Evolutionary conservation across 345 rosid genomes (phyloP), one percentile per base, ranked within the genome.

Genomic region (Nasturtium officinale): DNA sequence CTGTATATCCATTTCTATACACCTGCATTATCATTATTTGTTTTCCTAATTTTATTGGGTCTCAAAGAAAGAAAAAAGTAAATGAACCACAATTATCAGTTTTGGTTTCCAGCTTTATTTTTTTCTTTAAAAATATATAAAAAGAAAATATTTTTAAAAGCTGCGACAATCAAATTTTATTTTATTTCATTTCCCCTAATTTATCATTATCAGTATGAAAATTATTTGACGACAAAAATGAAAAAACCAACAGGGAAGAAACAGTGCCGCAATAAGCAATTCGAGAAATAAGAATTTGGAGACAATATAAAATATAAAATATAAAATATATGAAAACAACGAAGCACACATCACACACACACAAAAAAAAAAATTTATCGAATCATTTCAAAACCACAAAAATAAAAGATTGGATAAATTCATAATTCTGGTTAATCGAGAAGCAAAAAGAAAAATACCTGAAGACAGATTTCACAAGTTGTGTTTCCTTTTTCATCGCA

Each of bases 401-500:
- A 2, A 26, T 1, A 55, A 54, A 21, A 1, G 16, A 63, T 16
- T 5, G n/a, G 2, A 32, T 2, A 50, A 17, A 33, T 4, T 55
- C 9, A 43, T 43, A 43, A 15, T 43, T 43, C 18, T 43, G 47
- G 50, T n/a, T 26, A 30, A 68, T 21, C 0, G 30, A 30, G 2
- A 74, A 67, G 15, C 8, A 11, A 16, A 51, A 52, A 32, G 3
- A 51, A 52, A 32, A 5, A 0, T 8, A 95, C 98, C 97, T 91
- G 93, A 30, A 95, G 94, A 78, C 98, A 95, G 17, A 95, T 89
- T 86, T 95, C 99, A 62, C 98, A 95, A 62, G 79, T 86, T 11
- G 94, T 90, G 83, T 85, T 90, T 52, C 99, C 98, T 83, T 95
- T 95, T 86, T 91, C 97, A 67, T 95, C 47, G n/a, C 98, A 91